phyloP scores from a whole-genome alignment of 176 grass and related monocot genomes.

The Puya raimondii region DNA sequence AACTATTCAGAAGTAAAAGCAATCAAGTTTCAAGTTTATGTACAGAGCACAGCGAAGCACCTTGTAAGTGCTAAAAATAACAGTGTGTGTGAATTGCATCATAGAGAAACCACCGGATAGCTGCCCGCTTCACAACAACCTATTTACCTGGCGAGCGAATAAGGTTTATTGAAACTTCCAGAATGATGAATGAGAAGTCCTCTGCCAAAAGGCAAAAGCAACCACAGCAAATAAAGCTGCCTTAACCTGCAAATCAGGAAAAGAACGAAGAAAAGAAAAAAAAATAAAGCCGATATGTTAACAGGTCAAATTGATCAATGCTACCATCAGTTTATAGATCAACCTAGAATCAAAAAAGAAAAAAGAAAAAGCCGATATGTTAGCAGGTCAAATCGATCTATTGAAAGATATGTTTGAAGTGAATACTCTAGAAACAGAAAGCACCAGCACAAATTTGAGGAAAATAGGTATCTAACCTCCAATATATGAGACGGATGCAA shows the following conservation, averaged over 20 bases:
- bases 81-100: conserved; percentile 47
- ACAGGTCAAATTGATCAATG: too few relatives aligned
- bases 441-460: not conserved
- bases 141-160: conserved; percentile 26
- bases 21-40: too few relatives aligned
- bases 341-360: not conserved
- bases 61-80: conserved; percentile 64
- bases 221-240: conserved; percentile 58
- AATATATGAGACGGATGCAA: too few relatives aligned
- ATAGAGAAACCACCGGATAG: conserved; percentile 55
- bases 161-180: conserved; percentile 43
- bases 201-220: conserved; percentile 58
- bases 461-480: conserved; percentile 32
- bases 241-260: conserved; percentile 34
- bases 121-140: conserved; percentile 37
- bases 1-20: too few relatives aligned
- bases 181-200: conserved; percentile 62
- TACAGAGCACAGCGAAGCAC: conserved; percentile 22
- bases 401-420: not conserved
- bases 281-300: too few relatives aligned
- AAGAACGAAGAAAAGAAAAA: not conserved
- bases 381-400: not conserved
- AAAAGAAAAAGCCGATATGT: not conserved
- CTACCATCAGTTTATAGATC: not conserved
- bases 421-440: not conserved